A percentile compares a stretch with the other conserved stretches of the same genome.
Evolutionary conservation across 129 eudicot genomes (phyloP).

Genomic region (Arctium lappa): DNA sequence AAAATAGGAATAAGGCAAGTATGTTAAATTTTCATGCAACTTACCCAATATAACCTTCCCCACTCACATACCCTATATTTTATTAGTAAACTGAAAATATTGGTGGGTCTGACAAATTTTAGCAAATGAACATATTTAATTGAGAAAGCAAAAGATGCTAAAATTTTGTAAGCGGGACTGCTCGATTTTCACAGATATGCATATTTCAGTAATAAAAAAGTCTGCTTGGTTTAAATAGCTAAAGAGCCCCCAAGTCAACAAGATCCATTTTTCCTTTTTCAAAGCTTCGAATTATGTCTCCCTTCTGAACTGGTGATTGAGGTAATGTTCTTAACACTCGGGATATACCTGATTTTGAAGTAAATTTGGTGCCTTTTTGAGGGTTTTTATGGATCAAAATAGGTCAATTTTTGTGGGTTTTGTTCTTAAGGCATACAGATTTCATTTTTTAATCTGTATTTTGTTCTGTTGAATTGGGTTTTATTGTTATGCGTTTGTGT

Average conservation of each 20-base stretch:
- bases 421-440: slow-evolving; percentile 2
- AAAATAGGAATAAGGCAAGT: too few relatives aligned
- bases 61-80: neutral
- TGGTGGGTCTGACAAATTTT: slow-evolving; percentile 29
- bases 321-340: slow-evolving; percentile 23
- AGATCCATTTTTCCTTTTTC: slow-evolving; percentile 27
- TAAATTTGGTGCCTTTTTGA: neutral
- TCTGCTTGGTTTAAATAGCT: slow-evolving; percentile 7
- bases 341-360: neutral
- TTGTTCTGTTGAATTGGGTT: slow-evolving; percentile 27
- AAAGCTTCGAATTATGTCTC: slow-evolving; percentile 32
- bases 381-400: slow-evolving; percentile 3
- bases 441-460: slow-evolving; percentile 13
- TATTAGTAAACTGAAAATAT: slow-evolving; percentile 2
- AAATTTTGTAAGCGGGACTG: slow-evolving; percentile 19
- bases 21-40: too few relatives aligned
- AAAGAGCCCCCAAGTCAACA: slow-evolving; percentile 32
- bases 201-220: slow-evolving; percentile 4
- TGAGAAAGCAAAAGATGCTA: slow-evolving; percentile 5
- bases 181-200: slow-evolving; percentile 18
- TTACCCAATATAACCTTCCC: too few relatives aligned
- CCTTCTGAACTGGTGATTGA: slow-evolving; percentile 13
- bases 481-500: slow-evolving; percentile 2
- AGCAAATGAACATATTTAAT: slow-evolving; percentile 10
- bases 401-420: slow-evolving; percentile 4